These are phyloP conservation scores for Echites panduratus DNA, from an alignment of 257 asterid genomes.

Conservation along the genomic window DNA sequence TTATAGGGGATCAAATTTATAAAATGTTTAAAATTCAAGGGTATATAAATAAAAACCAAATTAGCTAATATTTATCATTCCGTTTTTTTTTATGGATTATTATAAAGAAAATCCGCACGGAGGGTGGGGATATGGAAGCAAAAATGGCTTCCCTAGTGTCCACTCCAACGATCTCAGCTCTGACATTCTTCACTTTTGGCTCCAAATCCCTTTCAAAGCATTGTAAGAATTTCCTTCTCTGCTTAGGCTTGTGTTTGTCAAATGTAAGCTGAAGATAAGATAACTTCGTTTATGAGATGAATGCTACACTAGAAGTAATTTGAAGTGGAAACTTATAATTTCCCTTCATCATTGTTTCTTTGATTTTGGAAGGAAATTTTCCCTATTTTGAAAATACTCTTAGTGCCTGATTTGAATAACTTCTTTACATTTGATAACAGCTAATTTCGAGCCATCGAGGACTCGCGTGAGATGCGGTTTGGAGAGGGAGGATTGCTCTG, in stretches of 20 bases:
- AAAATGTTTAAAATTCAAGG: too few species aligned
- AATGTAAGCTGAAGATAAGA: background rate
- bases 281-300: background rate
- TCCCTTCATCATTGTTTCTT: background rate
- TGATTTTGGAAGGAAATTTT: too few species aligned
- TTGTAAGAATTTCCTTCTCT: slow-evolving; percentile 27
- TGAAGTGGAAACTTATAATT: background rate
- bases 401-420: background rate
- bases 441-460: slow-evolving; percentile 34
- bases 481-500: slow-evolving; percentile 44
- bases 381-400: background rate
- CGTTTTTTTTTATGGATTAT: too few species aligned
- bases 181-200: slow-evolving; percentile 34
- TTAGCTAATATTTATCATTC: too few species aligned
- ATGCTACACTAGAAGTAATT: background rate
- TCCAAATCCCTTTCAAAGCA: slow-evolving; percentile 33
- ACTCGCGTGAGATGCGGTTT: slow-evolving; percentile 42
- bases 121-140: slow-evolving; percentile 4
- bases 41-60: too few species aligned
- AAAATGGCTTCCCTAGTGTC: slow-evolving; percentile 68
- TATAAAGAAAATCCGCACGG: background rate
- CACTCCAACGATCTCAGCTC: slow-evolving; percentile 39
- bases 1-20: too few species aligned
- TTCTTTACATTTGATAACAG: slow-evolving; percentile 25
- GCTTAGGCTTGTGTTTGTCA: background rate